Evolutionary conservation across 306 rosid genomes (phyloP).

Genomic region (Gastrolobium villosum): DNA sequence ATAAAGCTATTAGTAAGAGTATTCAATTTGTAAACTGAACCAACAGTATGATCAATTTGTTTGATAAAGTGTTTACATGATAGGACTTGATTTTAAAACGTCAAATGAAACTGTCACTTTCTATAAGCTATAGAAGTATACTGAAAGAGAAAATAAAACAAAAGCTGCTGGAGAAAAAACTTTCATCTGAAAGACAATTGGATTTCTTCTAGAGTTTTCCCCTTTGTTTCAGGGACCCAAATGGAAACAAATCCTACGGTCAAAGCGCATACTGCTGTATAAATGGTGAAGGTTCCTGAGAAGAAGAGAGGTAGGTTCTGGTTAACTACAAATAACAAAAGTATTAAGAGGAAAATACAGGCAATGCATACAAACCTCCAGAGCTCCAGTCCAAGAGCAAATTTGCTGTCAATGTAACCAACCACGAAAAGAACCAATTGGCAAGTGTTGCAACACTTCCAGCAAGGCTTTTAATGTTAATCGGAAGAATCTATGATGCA

Average conservation of each 20-base stretch:
- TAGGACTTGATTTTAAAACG: neutral
- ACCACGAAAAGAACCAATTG: constrained; percentile 84
- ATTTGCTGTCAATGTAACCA: constrained; percentile 87
- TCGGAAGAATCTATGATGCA: constrained; percentile 83
- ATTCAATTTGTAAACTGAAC: neutral
- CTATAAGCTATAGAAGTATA: neutral
- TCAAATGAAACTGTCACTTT: neutral
- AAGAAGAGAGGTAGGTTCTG: constrained; percentile 38
- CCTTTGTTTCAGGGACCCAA: constrained; percentile 98
- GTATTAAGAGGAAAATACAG: constrained; percentile 1
- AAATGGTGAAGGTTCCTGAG: constrained; percentile 92
- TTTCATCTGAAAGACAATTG: constrained; percentile 86
- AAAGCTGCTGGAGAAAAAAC: constrained; percentile 38
- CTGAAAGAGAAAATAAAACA: neutral
- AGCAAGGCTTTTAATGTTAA: constrained; percentile 89
- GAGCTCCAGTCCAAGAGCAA: constrained; percentile 85
- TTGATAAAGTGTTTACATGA: neutral
- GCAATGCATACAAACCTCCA: constrained; percentile 72
- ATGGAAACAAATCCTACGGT: constrained; percentile 69
- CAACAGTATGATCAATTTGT: neutral
- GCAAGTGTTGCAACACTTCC: constrained; percentile 96
- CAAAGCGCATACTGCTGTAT: constrained; percentile 69
- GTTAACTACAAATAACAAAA: constrained; percentile 43
- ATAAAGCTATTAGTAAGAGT: neutral
- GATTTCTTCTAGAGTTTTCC: constrained; percentile 92